Evolutionary conservation across 768 basidiomycete species (phyloP).

Genomic region (Russula lepida): DNA sequence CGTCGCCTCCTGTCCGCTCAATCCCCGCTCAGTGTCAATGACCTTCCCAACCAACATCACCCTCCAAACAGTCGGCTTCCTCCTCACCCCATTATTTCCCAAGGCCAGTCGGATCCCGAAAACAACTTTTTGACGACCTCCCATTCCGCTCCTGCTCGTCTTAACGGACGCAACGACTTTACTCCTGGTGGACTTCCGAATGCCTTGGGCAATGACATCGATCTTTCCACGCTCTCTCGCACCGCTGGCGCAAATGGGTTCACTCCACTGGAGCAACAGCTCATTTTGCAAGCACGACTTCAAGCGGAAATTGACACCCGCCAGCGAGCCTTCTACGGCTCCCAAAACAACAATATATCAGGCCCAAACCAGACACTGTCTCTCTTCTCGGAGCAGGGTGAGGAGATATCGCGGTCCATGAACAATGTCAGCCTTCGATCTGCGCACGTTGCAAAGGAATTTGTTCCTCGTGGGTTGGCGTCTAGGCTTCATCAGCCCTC

Average conservation of each 20-base stretch:
- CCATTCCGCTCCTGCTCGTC: slow-evolving; percentile 8
- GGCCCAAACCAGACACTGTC: background rate
- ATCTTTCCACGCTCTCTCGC: slow-evolving; percentile 18
- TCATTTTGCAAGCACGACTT: slow-evolving; percentile 20
- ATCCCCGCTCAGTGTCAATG: background rate
- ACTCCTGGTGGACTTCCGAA: background rate
- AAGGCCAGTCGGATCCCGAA: slow-evolving; percentile 3
- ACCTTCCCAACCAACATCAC: background rate
- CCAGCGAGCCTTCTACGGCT: slow-evolving; percentile 9
- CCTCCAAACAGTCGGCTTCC: slow-evolving; percentile 15
- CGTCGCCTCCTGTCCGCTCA: slow-evolving; percentile 17
- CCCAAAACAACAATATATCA: slow-evolving; percentile 4
- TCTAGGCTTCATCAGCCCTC: slow-evolving; percentile 5
- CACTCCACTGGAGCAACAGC: slow-evolving; percentile 21
- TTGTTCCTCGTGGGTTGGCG: slow-evolving; percentile 17
- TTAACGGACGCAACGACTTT: slow-evolving; percentile 5
- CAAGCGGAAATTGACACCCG: slow-evolving; percentile 19
- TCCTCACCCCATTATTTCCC: slow-evolving; percentile 17
- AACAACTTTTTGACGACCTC: background rate
- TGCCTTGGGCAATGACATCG: slow-evolving; percentile 17
- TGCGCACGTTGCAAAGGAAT: slow-evolving; percentile 17
- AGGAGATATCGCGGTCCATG: slow-evolving; percentile 11
- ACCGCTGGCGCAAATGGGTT: slow-evolving; percentile 16
- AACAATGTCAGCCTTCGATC: slow-evolving; percentile 14
- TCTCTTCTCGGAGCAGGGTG: slow-evolving; percentile 2